Evolutionary conservation across 2,329 filamentous ascomycete species (phyloP), one percentile per base, ranked within the genome.

Genomic region (Ophiocordyceps camponoti-floridani): DNA sequence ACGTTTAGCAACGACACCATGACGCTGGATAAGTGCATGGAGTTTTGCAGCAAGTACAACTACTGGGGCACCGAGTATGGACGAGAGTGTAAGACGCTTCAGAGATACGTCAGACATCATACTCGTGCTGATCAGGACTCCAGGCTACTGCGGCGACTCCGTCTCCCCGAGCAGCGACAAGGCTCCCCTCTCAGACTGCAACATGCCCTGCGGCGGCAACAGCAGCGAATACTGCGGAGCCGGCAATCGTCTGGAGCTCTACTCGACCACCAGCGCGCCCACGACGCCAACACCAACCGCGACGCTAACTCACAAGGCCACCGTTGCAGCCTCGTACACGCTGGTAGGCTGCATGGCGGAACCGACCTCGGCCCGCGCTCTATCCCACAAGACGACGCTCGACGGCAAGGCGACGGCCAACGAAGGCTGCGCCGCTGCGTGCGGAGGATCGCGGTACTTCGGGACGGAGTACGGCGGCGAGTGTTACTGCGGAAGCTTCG

Each of bases 41-140:
- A 49, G 2, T 68, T 64, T 54, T 73, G 69, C 58, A 62, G 60
- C 2, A 59, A 58, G 1, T 72, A 63, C 52, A 56, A 59, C 41
- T 71, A 67, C 50, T 73, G 64, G 58, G 70, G 65, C 3, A 66
- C 69, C 6, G 69, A 74, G 50, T 73, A 68, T 48, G 67, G 68
- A 10, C 60, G 66, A 27, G 69, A 73, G 54, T 72, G 69, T 64
- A 47, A 59, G 60, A 55, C 13, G 13, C 14, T 16, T 37, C 14
- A 3, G 23, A 23, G n/a, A 41, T 33, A 4, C 3, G 5, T 31
- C 27, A 18, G 4, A n/a, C 31, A 27, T 16, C 14, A 37, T 16
- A 8, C 14, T 37, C 35, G 14, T 16, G 2, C 3, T 5, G 23
- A 23, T 23, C 23, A 23, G 23, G 23, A 23, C 23, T 23, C 23